Base-by-base conservation (phyloP, 352 stramenopile genomes). In the Globisporangium paddicum region DNA sequence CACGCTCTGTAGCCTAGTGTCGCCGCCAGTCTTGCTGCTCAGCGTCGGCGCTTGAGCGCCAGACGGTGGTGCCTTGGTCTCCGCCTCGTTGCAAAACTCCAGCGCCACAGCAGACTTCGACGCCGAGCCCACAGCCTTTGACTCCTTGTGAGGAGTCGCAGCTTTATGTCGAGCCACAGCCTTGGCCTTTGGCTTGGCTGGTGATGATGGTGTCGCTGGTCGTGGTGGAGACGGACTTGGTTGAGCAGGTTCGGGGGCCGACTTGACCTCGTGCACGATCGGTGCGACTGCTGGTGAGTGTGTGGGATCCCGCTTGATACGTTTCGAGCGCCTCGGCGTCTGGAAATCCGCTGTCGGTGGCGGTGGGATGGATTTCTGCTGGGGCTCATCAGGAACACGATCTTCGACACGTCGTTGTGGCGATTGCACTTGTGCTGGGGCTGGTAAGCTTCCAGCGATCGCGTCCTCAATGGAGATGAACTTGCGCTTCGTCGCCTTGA, bases 301-400 rank as follows among this genome's bases (percentile, higher is more conserved):
- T 0, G 16, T 55, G 13, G 56, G 56, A 10, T 62, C 46, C 26
- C 26, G 56, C 23, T 34, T 62, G 46, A 49, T 50, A 3, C 56
- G 46, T 21, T 62, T 62, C 25, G 45, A 56, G 19, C 45, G 37
- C 13, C 45, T 48, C 0, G 56, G 56, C 8, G 56, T 62, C 32
- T 53, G 54, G 3, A 60, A 14, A 28, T 19, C 37, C 30, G 52
- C 21, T 50, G 52, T 32, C n/a, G 16, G 25, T 40, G 41, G 23
- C 4, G 10, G 25, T 5, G 47, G 18, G 13, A 5, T 4, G 1
- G 9, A 26, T 41, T 13, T 28, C 28, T 19, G 11, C n/a, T 19
- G 5, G 26, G 8, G 14, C 10, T 41, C 47, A 28, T 23, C n/a
- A n/a, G n/a, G n/a, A n/a, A n/a, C n/a, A n/a, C n/a, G 13, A 10